Evolutionary conservation across 225 moss, liverwort and hornwort genomes (phyloP).

Genomic region (Asterella californica): DNA sequence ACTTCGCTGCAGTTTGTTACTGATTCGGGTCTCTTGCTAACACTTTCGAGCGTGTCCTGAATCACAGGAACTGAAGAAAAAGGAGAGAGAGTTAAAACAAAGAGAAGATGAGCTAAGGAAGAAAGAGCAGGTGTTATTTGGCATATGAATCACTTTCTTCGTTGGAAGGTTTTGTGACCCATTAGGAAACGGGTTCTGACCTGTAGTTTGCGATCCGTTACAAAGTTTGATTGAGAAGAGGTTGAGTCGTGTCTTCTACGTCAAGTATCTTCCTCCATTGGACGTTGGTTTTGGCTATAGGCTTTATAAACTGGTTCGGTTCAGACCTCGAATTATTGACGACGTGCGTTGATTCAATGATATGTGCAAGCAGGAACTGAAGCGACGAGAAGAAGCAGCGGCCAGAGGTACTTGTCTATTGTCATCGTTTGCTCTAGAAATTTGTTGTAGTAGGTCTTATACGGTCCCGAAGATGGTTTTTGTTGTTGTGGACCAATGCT

Average conservation of each 20-base stretch:
- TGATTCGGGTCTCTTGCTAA: not conserved
- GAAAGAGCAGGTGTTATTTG: slow-evolving; percentile 64
- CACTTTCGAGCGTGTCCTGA: not conserved
- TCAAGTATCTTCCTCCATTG: not conserved
- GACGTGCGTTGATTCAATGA: not conserved
- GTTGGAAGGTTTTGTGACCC: not conserved
- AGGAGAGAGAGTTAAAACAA: slow-evolving; percentile 79
- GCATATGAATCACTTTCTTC: too few relatives aligned
- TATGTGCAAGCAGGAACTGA: slow-evolving; percentile 53
- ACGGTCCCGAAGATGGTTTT: too few relatives aligned
- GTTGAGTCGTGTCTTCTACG: not conserved
- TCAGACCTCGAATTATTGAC: not conserved
- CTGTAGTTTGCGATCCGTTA: not conserved
- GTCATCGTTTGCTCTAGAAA: not conserved
- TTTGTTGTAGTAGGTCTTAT: not conserved
- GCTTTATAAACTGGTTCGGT: not conserved
- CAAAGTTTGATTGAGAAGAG: not conserved
- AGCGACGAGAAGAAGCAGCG: slow-evolving; percentile 92
- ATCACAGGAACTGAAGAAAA: slow-evolving; percentile 74
- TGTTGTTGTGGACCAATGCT: too few relatives aligned
- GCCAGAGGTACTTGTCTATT: slow-evolving; percentile 54
- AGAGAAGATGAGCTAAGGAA: slow-evolving; percentile 79
- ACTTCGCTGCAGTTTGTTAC: not conserved
- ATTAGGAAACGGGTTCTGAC: not conserved
- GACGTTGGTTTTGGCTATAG: not conserved